Evolutionary conservation across 345 rosid genomes (phyloP).

Genomic region (Brassica nigra): DNA sequence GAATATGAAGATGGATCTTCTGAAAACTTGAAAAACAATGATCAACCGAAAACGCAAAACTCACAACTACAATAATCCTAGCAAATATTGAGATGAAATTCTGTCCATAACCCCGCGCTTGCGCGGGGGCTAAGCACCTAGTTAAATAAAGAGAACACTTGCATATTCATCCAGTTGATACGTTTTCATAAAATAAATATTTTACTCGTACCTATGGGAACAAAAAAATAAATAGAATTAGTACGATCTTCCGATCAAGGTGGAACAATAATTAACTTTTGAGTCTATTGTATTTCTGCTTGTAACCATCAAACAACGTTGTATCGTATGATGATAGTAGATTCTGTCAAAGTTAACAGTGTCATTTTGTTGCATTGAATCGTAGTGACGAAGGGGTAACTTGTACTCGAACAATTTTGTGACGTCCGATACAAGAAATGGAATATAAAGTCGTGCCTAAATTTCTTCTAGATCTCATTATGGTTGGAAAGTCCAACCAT

Average conservation of each 20-base stretch:
- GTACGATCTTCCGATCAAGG: background rate
- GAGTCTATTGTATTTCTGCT: background rate
- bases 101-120: too few species aligned
- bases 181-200: slow-evolving; percentile 1
- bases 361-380: background rate
- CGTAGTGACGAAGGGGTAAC: background rate
- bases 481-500: background rate
- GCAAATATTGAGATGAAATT: too few species aligned
- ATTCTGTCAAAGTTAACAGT: background rate
- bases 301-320: slow-evolving; percentile 3
- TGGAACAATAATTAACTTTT: background rate
- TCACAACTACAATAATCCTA: too few species aligned
- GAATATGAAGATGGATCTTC: too few species aligned
- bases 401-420: slow-evolving; percentile 18
- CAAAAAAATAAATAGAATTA: background rate
- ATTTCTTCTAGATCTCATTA: background rate
- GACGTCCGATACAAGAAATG: slow-evolving; percentile 20
- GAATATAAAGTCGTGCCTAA: background rate
- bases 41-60: too few species aligned
- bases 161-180: slow-evolving; percentile 3
- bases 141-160: background rate
- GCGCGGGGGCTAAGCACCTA: too few species aligned
- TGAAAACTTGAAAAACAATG: too few species aligned
- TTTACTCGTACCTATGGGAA: background rate
- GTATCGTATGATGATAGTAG: background rate